Evolutionary conservation across 306 rosid species (phyloP).

Genomic region (Sicyos baderoa): DNA sequence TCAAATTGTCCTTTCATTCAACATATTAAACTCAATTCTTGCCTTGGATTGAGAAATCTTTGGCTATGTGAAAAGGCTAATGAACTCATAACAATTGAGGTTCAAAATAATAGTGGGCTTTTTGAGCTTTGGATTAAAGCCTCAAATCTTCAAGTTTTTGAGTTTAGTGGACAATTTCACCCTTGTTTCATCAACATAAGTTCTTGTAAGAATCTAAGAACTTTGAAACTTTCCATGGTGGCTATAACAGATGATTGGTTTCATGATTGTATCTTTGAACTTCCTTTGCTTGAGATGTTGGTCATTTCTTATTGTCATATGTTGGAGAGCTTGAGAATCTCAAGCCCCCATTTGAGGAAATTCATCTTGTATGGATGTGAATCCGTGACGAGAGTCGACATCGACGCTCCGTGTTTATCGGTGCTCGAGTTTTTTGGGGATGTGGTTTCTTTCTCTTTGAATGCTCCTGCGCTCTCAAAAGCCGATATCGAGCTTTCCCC

Average conservation of each 20-base stretch:
- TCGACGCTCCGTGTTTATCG: conserved; percentile 26
- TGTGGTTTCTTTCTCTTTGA: background rate
- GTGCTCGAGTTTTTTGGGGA: background rate
- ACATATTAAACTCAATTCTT: conserved; percentile 2
- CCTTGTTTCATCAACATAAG: conserved; percentile 8
- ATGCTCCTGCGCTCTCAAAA: background rate
- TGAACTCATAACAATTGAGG: conserved; percentile 7
- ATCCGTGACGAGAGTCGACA: conserved; percentile 14
- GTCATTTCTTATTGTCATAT: conserved; percentile 2
- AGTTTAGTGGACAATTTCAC: conserved; percentile 3
- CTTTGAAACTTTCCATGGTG: background rate
- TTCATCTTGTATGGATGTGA: conserved; percentile 17
- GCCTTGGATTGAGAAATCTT: conserved; percentile 18
- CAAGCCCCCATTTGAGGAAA: conserved; percentile 21
- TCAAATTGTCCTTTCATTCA: conserved; percentile 13
- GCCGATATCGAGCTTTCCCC: background rate
- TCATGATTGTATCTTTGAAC: conserved; percentile 17
- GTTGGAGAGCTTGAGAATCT: conserved; percentile 25
- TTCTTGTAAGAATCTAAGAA: conserved; percentile 18
- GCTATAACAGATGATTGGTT: conserved; percentile 22
- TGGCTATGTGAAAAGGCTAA: background rate
- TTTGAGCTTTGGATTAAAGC: conserved; percentile 4
- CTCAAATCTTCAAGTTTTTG: conserved; percentile 5
- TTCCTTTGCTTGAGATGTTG: conserved; percentile 28
- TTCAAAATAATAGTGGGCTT: conserved; percentile 18